Conservation (phyloP, 2,329 filamentous ascomycete species). For the Colletotrichum cuscutae region DNA sequence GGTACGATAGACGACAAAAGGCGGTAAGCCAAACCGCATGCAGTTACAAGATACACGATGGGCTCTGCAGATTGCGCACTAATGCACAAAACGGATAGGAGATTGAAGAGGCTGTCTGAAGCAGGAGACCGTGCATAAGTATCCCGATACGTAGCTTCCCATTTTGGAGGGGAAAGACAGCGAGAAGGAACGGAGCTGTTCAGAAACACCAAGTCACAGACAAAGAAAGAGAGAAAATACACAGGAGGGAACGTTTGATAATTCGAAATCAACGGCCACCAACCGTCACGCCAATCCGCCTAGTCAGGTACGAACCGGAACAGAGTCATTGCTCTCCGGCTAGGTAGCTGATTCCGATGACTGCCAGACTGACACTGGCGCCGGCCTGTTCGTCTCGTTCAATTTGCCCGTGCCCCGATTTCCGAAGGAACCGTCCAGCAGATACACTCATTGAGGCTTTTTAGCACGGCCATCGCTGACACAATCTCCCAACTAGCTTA, state of each 20-base stretch:
- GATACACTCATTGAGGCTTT: not conserved
- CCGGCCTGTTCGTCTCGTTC: not conserved
- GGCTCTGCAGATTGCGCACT: not conserved
- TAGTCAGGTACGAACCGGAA: not conserved
- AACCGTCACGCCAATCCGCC: not conserved
- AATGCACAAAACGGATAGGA: constrained; percentile 16
- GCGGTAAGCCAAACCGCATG: constrained; percentile 13
- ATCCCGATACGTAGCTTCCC: constrained; percentile 1
- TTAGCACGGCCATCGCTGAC: not conserved
- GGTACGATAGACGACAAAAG: constrained; percentile 7
- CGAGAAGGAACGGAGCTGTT: not conserved
- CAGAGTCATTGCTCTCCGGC: constrained; percentile 1
- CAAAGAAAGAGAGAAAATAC: not conserved
- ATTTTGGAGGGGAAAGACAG: not conserved
- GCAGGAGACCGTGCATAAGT: constrained; percentile 21
- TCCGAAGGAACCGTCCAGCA: not conserved
- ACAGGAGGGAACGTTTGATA: not conserved
- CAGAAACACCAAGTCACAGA: not conserved
- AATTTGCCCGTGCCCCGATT: not conserved
- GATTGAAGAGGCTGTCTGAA: constrained; percentile 19
- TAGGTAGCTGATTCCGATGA: not conserved
- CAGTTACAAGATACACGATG: not conserved
- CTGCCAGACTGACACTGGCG: not conserved
- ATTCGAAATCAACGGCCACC: not conserved
- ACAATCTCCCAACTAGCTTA: not conserved